Percentiles rank a stretch among this genome's conserved stretches.
These are phyloP conservation scores for Gnetum montanum DNA, from an alignment of 75 land plant species.

Conservation along the genomic window DNA sequence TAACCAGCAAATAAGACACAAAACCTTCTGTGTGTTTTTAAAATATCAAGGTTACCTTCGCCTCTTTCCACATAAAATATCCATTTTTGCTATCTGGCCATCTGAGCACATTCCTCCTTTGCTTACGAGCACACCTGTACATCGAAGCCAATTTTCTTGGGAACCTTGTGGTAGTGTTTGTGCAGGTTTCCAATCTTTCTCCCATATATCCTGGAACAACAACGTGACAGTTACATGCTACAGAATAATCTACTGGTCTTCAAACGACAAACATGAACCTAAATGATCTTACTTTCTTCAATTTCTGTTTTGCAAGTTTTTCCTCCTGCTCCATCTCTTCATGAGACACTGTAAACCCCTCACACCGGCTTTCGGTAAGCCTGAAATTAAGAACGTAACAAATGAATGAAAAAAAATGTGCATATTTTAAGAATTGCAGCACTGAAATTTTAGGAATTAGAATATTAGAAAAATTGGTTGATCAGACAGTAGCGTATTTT, in stretches of 20 bases:
- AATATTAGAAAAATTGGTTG: too few species aligned
- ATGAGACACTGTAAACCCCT: not conserved
- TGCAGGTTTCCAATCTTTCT: slow-evolving; percentile 10
- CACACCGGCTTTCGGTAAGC: not conserved
- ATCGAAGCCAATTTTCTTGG: slow-evolving; percentile 12
- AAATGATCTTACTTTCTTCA: slow-evolving; percentile 5
- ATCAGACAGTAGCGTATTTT: too few species aligned
- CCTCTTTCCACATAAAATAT: slow-evolving; percentile 24
- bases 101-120: slow-evolving; percentile 6
- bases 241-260: not conserved
- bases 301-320: slow-evolving; percentile 7
- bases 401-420: too few species aligned
- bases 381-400: slow-evolving; percentile 13
- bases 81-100: slow-evolving; percentile 5
- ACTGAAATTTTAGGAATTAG: too few species aligned
- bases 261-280: too few species aligned
- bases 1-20: not conserved
- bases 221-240: not conserved
- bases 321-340: slow-evolving; percentile 7
- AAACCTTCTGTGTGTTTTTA: too few species aligned
- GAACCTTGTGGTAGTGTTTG: not conserved
- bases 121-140: not conserved
- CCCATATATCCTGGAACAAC: slow-evolving; percentile 1
- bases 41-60: too few species aligned
- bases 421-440: too few species aligned